These are phyloP conservation scores for Neurospora sp. DNA, from an alignment of 495 filamentous ascomycete species.

Conservation along the genomic window DNA sequence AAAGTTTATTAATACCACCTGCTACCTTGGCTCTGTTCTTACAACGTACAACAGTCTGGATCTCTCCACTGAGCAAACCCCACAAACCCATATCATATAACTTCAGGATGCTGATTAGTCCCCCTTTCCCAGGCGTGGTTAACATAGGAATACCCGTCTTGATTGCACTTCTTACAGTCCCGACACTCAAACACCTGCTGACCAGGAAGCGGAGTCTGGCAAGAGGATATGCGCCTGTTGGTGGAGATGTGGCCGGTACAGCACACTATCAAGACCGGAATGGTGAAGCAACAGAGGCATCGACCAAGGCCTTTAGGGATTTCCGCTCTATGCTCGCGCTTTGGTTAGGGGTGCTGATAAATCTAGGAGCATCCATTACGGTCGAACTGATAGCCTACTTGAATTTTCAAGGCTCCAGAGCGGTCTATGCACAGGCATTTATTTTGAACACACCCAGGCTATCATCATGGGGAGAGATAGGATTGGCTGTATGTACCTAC, in stretches of 20 bases:
- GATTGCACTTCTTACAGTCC: constrained; percentile 7
- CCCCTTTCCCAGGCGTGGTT: constrained; percentile 1
- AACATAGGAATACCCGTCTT: not conserved
- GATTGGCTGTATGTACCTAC: not conserved
- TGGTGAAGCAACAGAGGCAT: constrained; percentile 41
- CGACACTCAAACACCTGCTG: not conserved
- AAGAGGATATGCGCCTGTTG: not conserved
- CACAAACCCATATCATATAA: not conserved
- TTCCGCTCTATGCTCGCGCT: constrained; percentile 27
- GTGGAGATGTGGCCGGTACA: not conserved
- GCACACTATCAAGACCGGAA: constrained; percentile 41
- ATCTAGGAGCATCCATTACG: constrained; percentile 23
- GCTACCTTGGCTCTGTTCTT: not conserved
- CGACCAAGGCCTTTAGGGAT: constrained; percentile 31
- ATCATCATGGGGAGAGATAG: constrained; percentile 13
- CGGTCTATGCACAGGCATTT: not conserved
- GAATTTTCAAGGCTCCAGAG: not conserved
- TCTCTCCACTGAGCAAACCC: not conserved
- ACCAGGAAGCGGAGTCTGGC: not conserved
- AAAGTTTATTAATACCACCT: not conserved
- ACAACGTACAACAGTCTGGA: not conserved
- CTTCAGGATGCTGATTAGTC: constrained; percentile 5
- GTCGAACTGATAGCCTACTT: constrained; percentile 6
- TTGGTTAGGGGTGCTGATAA: constrained; percentile 22
- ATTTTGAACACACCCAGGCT: not conserved